Percentiles rank a stretch among this genome's conserved stretches.
These are phyloP conservation scores for Coniochaeta sp. DNA, from an alignment of 2,329 filamentous ascomycete species.

Conservation along the genomic window DNA sequence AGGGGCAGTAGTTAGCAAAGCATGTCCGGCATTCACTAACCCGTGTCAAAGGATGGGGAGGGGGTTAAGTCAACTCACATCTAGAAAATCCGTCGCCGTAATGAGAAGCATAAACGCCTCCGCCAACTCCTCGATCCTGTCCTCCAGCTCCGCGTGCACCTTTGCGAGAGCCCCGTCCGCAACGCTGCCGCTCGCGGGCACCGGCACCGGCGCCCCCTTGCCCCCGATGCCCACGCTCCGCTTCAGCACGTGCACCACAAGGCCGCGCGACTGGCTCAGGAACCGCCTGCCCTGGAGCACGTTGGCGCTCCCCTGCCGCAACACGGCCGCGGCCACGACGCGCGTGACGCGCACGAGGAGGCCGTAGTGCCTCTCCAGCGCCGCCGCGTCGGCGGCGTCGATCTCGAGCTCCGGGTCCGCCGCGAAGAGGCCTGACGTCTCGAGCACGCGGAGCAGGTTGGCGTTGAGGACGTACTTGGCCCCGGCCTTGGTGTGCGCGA, in stretches of 20 bases:
- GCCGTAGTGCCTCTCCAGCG: slow-evolving; percentile 75
- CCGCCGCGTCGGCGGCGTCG: slow-evolving; percentile 59
- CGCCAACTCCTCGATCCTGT: slow-evolving; percentile 67
- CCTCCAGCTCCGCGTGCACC: slow-evolving; percentile 36
- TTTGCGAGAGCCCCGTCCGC: not conserved
- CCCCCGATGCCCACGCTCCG: slow-evolving; percentile 71
- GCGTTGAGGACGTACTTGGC: slow-evolving; percentile 83
- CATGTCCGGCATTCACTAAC: not conserved
- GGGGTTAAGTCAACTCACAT: slow-evolving; percentile 70
- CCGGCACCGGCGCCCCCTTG: slow-evolving; percentile 14
- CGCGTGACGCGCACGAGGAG: slow-evolving; percentile 74
- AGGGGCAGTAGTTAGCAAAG: not conserved
- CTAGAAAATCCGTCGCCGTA: slow-evolving; percentile 73
- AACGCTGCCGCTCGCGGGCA: not conserved
- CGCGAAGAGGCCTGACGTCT: slow-evolving; percentile 76
- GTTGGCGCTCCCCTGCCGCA: slow-evolving; percentile 77
- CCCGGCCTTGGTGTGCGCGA: slow-evolving; percentile 78
- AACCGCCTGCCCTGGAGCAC: slow-evolving; percentile 74
- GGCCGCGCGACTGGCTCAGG: slow-evolving; percentile 71
- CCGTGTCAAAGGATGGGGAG: not conserved
- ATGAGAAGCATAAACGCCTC: slow-evolving; percentile 82
- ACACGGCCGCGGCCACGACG: slow-evolving; percentile 73
- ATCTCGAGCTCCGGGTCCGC: slow-evolving; percentile 90
- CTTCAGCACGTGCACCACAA: slow-evolving; percentile 87
- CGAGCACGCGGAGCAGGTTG: slow-evolving; percentile 75